These are phyloP conservation scores for Pseudocercospora ulei DNA, from an alignment of 2,329 filamentous ascomycete genomes.

Conservation along the genomic window DNA sequence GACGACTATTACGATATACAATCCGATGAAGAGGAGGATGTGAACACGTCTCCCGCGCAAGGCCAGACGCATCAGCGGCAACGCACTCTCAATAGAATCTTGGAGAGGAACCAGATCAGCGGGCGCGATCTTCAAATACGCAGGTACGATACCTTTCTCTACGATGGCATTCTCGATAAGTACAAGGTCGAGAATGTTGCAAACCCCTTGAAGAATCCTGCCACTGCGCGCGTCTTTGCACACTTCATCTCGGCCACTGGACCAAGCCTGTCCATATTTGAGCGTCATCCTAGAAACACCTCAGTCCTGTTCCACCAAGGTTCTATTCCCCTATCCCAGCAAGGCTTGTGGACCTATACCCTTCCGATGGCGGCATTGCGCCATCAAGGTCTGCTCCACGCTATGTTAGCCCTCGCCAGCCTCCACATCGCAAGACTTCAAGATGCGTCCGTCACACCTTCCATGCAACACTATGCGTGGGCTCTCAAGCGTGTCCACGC, in stretches of 20 bases:
- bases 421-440: constrained; percentile 81
- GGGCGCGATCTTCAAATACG: constrained; percentile 30
- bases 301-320: constrained; percentile 55
- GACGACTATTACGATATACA: constrained; percentile 45
- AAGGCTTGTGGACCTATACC: constrained; percentile 58
- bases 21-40: constrained; percentile 41
- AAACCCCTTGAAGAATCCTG: constrained; percentile 65
- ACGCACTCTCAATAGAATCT: constrained; percentile 24
- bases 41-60: constrained; percentile 19
- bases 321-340: constrained; percentile 53
- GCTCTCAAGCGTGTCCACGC: constrained; percentile 68
- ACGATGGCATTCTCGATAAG: constrained; percentile 39
- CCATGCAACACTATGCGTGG: constrained; percentile 84
- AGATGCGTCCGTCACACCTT: constrained; percentile 61
- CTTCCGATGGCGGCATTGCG: constrained; percentile 74
- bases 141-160: constrained; percentile 42
- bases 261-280: constrained; percentile 75
- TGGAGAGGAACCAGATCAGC: constrained; percentile 28
- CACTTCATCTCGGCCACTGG: constrained; percentile 88
- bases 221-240: constrained; percentile 73
- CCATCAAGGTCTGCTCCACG: constrained; percentile 78
- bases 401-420: constrained; percentile 77
- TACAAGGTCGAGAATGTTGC: constrained; percentile 43
- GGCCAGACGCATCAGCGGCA: constrained; percentile 19
- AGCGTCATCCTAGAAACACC: constrained; percentile 68